phyloP scores from a whole-genome alignment of 2,329 filamentous ascomycete genomes.

The Fusarium beomiforme region DNA sequence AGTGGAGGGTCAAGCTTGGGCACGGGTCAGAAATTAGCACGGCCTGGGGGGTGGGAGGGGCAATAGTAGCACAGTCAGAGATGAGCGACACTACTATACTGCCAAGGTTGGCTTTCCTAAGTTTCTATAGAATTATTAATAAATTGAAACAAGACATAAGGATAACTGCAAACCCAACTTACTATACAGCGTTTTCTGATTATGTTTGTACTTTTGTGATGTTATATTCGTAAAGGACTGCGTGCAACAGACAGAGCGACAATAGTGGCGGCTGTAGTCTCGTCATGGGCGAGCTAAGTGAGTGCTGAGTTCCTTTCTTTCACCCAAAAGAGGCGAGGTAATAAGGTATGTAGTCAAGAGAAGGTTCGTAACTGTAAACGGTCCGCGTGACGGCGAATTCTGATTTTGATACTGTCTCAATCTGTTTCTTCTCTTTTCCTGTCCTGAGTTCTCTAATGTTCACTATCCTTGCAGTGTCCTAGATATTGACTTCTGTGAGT shows the following conservation, averaged over 20 bases:
- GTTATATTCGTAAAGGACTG: neutral
- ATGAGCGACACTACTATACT: neutral
- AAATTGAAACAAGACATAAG: neutral
- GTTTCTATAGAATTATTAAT: neutral
- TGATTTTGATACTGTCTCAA: neutral
- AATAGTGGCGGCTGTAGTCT: neutral
- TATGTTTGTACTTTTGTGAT: neutral
- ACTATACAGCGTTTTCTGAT: neutral
- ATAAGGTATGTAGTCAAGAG: neutral
- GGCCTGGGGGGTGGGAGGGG: constrained; percentile 15
- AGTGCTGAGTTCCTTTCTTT: neutral
- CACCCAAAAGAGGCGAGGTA: neutral
- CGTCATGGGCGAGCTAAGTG: neutral
- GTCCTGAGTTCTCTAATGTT: neutral
- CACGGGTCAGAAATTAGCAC: constrained; percentile 43
- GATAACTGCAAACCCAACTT: neutral
- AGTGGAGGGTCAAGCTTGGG: constrained; percentile 31
- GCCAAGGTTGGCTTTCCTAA: neutral
- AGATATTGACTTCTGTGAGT: neutral
- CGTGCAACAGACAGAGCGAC: neutral
- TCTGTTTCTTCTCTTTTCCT: neutral
- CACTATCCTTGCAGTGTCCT: constrained; percentile 5
- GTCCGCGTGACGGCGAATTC: neutral
- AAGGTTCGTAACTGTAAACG: neutral
- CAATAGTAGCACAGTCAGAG: neutral